These are phyloP conservation scores for Ehretia macrophylla DNA, from an alignment of 257 asterid genomes.

Conservation along the genomic window DNA sequence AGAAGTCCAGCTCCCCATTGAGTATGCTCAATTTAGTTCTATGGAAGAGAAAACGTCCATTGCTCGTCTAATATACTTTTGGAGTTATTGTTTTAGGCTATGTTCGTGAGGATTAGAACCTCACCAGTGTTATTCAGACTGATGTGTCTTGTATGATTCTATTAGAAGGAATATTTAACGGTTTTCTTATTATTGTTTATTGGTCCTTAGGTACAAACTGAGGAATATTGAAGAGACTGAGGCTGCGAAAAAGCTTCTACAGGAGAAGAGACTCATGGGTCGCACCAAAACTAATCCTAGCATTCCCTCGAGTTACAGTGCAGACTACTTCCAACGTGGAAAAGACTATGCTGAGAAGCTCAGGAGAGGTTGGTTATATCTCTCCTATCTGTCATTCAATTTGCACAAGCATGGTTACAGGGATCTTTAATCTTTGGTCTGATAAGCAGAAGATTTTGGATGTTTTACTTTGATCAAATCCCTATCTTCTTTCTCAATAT, in stretches of 20 bases:
- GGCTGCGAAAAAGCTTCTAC: constrained; percentile 93
- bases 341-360: constrained; percentile 80
- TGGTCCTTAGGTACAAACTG: constrained; percentile 63
- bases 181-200: background rate
- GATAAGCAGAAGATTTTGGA: too few species aligned
- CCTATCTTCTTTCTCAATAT: too few species aligned
- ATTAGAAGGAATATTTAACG: background rate
- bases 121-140: too few species aligned
- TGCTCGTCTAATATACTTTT: background rate
- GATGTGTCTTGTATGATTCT: background rate
- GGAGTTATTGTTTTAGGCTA: background rate
- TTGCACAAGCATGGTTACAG: too few species aligned
- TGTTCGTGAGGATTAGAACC: background rate
- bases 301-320: constrained; percentile 81
- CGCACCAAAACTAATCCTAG: constrained; percentile 61
- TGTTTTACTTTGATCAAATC: too few species aligned
- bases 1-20: constrained; percentile 96
- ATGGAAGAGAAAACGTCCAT: background rate
- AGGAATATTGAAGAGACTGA: constrained; percentile 96
- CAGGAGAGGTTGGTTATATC: constrained; percentile 59
- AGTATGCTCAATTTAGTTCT: constrained; percentile 44
- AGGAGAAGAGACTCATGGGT: constrained; percentile 86
- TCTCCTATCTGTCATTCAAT: constrained; percentile 13
- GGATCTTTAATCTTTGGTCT: too few species aligned
- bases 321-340: constrained; percentile 85